Evolutionary conservation across 805 yeast species (phyloP).

Genomic region (Saccharomyces kudriavzevii): DNA sequence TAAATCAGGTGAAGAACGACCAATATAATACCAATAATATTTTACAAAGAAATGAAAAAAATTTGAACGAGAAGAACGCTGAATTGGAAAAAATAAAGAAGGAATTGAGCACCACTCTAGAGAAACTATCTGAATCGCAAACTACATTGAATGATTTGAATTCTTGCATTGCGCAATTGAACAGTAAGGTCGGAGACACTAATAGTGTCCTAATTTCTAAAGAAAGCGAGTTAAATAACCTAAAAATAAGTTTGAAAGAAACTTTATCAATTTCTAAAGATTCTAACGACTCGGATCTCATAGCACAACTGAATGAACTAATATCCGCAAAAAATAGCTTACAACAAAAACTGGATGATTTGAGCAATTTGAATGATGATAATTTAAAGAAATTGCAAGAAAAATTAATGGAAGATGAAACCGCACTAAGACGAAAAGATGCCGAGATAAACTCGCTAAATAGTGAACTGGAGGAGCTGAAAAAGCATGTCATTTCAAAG

Average conservation of each 20-base stretch:
- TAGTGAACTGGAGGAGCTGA: constrained; percentile 1
- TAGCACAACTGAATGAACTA: constrained; percentile 13
- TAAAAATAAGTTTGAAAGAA: not conserved
- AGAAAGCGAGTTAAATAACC: constrained; percentile 1
- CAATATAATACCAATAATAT: constrained; percentile 1
- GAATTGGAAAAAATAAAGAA: constrained; percentile 1
- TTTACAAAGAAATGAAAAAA: constrained; percentile 1
- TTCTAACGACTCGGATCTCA: constrained; percentile 4
- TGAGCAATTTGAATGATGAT: constrained; percentile 5
- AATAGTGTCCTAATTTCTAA: constrained; percentile 1
- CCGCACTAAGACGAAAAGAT: not conserved
- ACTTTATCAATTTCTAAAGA: constrained; percentile 1
- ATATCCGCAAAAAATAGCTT: constrained; percentile 7
- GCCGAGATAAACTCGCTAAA: not conserved
- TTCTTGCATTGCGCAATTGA: not conserved
- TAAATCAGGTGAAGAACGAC: constrained; percentile 5
- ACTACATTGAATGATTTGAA: not conserved
- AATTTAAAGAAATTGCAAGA: not conserved
- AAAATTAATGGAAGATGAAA: not conserved
- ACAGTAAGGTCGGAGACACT: not conserved
- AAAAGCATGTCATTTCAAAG: constrained; percentile 15
- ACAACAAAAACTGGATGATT: constrained; percentile 9
- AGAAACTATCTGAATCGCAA: not conserved
- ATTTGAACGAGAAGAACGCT: constrained; percentile 6
- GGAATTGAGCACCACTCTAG: not conserved